Percentiles rank a stretch among this genome's conserved stretches.
Conservation (phyloP, 495 filamentous ascomycete genomes). For the Aspergillus campestris region DNA sequence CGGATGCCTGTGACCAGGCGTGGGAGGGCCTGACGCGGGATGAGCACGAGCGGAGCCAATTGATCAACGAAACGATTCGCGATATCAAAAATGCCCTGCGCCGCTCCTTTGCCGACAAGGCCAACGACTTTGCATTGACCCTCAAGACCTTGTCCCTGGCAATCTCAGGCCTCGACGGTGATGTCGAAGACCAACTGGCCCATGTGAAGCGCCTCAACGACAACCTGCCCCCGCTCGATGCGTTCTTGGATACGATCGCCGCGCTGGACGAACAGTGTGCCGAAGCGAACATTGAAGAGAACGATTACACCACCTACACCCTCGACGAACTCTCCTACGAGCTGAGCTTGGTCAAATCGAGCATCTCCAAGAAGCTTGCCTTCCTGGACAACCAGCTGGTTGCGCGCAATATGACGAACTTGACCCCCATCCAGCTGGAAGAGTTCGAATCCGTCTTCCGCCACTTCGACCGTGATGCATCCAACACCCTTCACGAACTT, state of each 20-base stretch:
- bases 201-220: constrained; percentile 74
- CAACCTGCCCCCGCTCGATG: constrained; percentile 77
- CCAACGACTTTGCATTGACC: constrained; percentile 92
- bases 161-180: constrained; percentile 89
- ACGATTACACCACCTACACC: constrained; percentile 96
- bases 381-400: constrained; percentile 98
- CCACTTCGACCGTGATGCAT: constrained; percentile 91
- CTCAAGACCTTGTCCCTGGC: constrained; percentile 88
- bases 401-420: constrained; percentile 95
- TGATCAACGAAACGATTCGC: constrained; percentile 96
- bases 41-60: constrained; percentile 78
- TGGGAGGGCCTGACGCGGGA: constrained; percentile 71
- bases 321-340: constrained; percentile 96
- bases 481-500: constrained; percentile 83
- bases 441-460: constrained; percentile 97
- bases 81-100: constrained; percentile 97
- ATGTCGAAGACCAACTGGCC: constrained; percentile 84
- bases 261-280: constrained; percentile 78
- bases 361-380: constrained; percentile 86
- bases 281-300: constrained; percentile 97
- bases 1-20: constrained; percentile 72
- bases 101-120: constrained; percentile 86
- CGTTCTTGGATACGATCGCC: constrained; percentile 76
- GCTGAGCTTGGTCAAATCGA: constrained; percentile 78
- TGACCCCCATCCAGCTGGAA: constrained; percentile 95